A percentile compares a stretch with the other conserved stretches of the same genome.
These are phyloP conservation scores for Petunia axillaris DNA, from an alignment of 257 asterid species.

Conservation along the genomic window DNA sequence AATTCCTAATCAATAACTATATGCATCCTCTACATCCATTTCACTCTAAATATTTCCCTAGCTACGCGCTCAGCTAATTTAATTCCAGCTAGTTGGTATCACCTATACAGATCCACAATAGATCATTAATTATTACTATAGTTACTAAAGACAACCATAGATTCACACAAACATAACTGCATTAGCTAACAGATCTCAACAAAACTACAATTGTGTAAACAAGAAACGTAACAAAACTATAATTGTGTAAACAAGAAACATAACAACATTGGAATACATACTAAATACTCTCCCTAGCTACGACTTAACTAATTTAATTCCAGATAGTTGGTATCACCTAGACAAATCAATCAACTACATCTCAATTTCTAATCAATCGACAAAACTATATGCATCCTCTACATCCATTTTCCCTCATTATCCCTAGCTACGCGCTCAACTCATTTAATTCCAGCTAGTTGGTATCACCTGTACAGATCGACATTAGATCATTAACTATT, in stretches of 20 bases:
- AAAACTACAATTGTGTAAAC: background rate
- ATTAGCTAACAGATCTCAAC: background rate
- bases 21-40: background rate
- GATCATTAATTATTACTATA: background rate
- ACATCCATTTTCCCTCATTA: no score
- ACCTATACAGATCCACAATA: no score
- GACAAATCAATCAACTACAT: background rate
- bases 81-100: no score
- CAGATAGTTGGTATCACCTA: no score
- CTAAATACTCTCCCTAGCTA: conserved; percentile 5
- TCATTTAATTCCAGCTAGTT: background rate
- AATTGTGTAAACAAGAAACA: background rate
- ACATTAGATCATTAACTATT: conserved; percentile 9
- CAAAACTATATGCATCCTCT: no score
- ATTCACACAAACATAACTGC: background rate
- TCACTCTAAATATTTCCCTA: background rate
- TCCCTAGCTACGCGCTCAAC: no score
- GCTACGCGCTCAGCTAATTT: background rate
- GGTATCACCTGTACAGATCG: background rate
- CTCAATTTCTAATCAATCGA: background rate
- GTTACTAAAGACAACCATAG: background rate
- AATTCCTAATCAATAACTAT: background rate
- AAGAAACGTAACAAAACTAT: background rate
- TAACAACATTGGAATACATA: conserved; percentile 27
- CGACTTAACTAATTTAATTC: no score